Evolutionary conservation across 2,329 filamentous ascomycete genomes (phyloP).

Genomic region (Sarocladium strictum): DNA sequence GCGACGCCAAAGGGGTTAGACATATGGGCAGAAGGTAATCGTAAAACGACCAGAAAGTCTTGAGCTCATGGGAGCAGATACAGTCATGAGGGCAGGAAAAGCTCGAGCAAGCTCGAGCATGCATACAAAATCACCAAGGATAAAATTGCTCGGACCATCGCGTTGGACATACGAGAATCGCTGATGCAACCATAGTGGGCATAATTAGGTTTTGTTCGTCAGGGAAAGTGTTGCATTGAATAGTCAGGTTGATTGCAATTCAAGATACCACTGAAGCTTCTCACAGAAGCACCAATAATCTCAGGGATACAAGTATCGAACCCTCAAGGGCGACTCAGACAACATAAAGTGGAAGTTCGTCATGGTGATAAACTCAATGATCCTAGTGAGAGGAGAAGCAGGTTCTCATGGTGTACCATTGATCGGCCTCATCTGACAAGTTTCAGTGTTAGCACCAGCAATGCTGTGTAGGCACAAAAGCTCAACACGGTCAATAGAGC

Average conservation of each 20-base stretch:
- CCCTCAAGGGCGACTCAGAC: no score
- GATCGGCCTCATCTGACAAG: conserved; percentile 26
- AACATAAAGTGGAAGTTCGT: no score
- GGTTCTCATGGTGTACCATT: no score
- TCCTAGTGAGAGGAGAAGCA: no score
- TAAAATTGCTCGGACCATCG: background rate
- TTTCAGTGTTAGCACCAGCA: conserved; percentile 50
- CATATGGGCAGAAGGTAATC: no score
- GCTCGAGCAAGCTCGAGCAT: background rate
- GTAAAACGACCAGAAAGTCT: no score
- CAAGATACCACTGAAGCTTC: background rate
- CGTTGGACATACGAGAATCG: background rate
- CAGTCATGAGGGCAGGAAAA: background rate
- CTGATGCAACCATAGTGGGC: background rate
- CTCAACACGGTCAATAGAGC: conserved; percentile 51
- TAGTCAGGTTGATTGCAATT: background rate
- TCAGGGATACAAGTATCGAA: no score
- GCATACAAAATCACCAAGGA: background rate
- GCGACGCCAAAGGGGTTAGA: no score
- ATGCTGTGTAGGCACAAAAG: conserved; percentile 48
- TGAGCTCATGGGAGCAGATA: no score
- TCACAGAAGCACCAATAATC: no score
- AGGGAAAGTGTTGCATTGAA: background rate
- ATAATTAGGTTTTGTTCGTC: background rate
- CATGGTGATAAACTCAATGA: no score